Evolutionary conservation across 1,284 basidiomycete genomes (phyloP), one percentile per base, ranked within the genome.

Genomic region (Waitea zeae): DNA sequence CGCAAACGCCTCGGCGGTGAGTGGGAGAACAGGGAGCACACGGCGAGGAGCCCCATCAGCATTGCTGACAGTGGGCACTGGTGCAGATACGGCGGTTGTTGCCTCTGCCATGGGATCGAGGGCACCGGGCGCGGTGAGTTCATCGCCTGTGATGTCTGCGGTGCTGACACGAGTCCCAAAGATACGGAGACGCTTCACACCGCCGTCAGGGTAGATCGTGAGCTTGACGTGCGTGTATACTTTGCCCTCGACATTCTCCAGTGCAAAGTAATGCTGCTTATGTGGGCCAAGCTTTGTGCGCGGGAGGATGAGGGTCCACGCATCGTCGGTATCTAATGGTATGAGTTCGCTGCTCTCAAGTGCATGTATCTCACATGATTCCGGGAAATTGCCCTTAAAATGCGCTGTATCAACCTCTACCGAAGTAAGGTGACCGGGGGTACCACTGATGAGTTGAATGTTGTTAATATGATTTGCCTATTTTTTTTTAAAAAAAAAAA

Each of bases 331-430:
- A 6, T 57, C 48, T 22, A 44, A 47, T 24, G 58, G 54, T 30
- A 67, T 57, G 39, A 61, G 59, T 17, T 59, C 58, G 28, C 56
- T 47, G 39, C 56, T 60, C 36, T 53, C 52, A 35, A 73, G 58
- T 5, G 73, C 89, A 51, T 87, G 77, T 17, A 95, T 51, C 48
- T 88, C 83, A 51, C 78, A 84, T 41, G 79, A 83, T 42, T 90
- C 81, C 5, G 90, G 90, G 49, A 89, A 98, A 55, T 98, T 98
- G 34, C 93, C 93, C 47, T 87, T 87, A 59, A 96, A 97, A 61
- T 93, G 83, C 2, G 81, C 77, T 0, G 93, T 96, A 54, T 98
- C 93, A 39, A 98, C 76, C 51, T 95, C 88, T 19, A 77, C 71
- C 40, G 79, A 69, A 36, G 78, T 69, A 12, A 97, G 63, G 41